Evolutionary conservation across 345 rosid species (phyloP), one percentile per base, ranked within the genome.

Genomic region (Rhodomyrtus tomentosa): DNA sequence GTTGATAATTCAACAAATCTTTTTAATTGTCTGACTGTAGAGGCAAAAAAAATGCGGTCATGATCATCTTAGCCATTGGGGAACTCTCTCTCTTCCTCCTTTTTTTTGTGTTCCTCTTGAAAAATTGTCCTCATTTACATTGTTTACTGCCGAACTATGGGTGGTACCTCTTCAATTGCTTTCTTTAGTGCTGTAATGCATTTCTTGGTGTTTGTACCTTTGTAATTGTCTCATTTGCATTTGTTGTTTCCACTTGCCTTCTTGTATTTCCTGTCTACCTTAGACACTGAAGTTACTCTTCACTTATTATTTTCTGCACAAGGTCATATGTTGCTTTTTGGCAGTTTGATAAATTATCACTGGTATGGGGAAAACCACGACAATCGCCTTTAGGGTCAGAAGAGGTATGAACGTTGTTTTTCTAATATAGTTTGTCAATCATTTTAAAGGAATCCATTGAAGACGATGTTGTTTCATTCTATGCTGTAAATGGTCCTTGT

Each of bases 361-460:
- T 98, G 86, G 94, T 93, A 40, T 98, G 98, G 99, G 99, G 99
- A 82, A 93, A 96, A 88, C 96, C 98, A 72, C 89, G 99, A 88
- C 98, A 93, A 83, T 88, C 94, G 51, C 95, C 96, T 32, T 89
- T 96, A 88, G 93, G 93, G 20, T 84, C 62, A 55, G 91, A 91
- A 87, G 98, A 95, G 98, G 99, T 97, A 87, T 88, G 87, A 51
- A 15, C 83, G 73, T 9, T 80, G 84, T 53, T 84, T 51, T 51
- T 81, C 58, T 51, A 51, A 32, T 42, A 3, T 38, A 29, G 16
- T 40, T 32, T n/a, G 14, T 49, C 32, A n/a, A 50, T 81, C 42
- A 7, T 81, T 81, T 15, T 15, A 38, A 68, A 0, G 3, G 76
- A 68, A 68, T 68, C 40, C 76, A 68, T 53, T 20, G 3, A 18